Conservation (phyloP, 805 yeast species). For the Wickerhamiella allomyrinae region DNA sequence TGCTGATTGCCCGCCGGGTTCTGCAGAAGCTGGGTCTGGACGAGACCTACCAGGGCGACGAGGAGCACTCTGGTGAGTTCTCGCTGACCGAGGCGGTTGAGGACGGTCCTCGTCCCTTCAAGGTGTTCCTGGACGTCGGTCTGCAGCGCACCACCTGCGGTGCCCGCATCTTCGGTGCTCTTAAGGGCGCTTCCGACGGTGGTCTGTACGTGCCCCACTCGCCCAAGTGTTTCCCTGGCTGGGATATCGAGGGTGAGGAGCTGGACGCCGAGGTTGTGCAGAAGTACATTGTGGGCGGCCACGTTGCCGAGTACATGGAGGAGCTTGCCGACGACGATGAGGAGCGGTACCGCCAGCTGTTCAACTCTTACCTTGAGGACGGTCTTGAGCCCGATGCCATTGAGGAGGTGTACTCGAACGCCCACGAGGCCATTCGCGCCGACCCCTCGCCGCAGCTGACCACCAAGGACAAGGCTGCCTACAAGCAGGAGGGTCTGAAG, state of each 20-base stretch:
- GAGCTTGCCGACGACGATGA: conserved; percentile 99
- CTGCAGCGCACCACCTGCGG: conserved; percentile 99
- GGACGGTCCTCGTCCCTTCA: conserved; percentile 99
- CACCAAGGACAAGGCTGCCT: conserved; percentile 91
- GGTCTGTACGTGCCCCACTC: conserved; percentile 99
- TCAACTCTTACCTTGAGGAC: conserved; percentile 92
- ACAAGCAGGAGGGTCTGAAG: conserved; percentile 93
- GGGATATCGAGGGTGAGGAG: conserved; percentile 98
- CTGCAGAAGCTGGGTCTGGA: conserved; percentile 95
- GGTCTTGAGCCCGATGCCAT: conserved; percentile 93
- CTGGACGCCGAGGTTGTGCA: conserved; percentile 93
- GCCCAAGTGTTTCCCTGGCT: conserved; percentile 99
- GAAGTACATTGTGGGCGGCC: conserved; percentile 99
- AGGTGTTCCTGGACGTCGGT: conserved; percentile 98
- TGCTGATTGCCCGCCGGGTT: conserved; percentile 97
- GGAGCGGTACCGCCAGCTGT: conserved; percentile 93
- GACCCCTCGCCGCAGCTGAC: conserved; percentile 87
- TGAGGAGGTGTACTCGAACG: conserved; percentile 89
- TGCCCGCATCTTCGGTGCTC: conserved; percentile 98
- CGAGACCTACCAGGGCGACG: conserved; percentile 97
- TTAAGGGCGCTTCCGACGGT: conserved; percentile 99
- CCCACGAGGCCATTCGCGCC: conserved; percentile 91
- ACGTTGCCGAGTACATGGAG: conserved; percentile 99
- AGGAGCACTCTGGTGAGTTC: conserved; percentile 99
- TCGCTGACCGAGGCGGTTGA: conserved; percentile 98